Conservation (phyloP, 345 rosid species). For the Punica granatum region DNA sequence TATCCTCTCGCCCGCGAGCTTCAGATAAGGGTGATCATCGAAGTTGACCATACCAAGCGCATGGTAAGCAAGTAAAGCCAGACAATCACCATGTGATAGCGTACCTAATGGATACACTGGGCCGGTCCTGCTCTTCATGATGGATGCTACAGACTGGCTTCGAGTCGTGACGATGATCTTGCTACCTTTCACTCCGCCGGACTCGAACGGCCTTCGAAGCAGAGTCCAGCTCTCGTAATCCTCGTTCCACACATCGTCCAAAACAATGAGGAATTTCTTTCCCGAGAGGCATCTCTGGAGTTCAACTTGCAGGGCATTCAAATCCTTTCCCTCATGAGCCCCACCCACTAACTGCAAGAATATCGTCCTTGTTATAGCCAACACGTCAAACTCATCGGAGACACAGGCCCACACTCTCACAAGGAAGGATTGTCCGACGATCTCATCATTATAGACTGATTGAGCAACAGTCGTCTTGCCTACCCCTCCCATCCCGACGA, state of each 20-base stretch:
- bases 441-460: constrained; percentile 10
- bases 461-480: constrained; percentile 20
- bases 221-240: not conserved
- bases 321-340: not conserved
- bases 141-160: constrained; percentile 17
- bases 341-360: not conserved
- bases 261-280: constrained; percentile 7
- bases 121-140: constrained; percentile 10
- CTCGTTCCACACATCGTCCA: constrained; percentile 10
- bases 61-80: constrained; percentile 15
- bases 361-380: not conserved
- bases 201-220: not conserved
- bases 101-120: constrained; percentile 13
- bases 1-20: constrained; percentile 14
- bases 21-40: constrained; percentile 12
- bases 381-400: constrained; percentile 2
- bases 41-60: constrained; percentile 11
- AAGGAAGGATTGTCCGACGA: not conserved
- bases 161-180: constrained; percentile 42
- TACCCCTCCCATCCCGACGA: constrained; percentile 10
- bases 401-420: constrained; percentile 1
- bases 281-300: not conserved
- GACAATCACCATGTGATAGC: constrained; percentile 28
- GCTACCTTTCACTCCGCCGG: constrained; percentile 10
- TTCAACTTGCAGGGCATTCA: not conserved